Conservation (phyloP, 2,329 filamentous ascomycete genomes). For the Penicillium digitatum region DNA sequence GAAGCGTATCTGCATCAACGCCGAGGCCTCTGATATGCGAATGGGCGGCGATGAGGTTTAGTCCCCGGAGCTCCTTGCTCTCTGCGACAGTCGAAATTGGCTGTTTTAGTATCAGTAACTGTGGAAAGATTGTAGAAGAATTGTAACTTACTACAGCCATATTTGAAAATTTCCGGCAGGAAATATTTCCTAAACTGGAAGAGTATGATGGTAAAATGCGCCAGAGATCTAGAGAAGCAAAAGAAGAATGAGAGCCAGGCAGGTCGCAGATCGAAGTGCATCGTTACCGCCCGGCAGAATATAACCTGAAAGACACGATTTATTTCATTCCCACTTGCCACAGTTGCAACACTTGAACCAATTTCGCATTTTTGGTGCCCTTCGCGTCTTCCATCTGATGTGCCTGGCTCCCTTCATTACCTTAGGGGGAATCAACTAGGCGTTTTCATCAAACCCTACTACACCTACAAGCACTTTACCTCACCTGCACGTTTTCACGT, state of each 20-base stretch:
- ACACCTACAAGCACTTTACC: background rate
- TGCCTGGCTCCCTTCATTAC: background rate
- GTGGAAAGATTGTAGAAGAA: background rate
- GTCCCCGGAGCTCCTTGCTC: conserved; percentile 88
- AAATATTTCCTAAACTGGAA: background rate
- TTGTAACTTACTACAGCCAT: conserved; percentile 39
- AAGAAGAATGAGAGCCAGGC: conserved; percentile 7
- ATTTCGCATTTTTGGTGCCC: background rate
- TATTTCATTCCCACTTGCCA: no score
- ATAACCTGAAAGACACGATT: background rate
- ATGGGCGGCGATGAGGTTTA: conserved; percentile 97
- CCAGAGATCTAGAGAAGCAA: conserved; percentile 8
- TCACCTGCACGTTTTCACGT: background rate
- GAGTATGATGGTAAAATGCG: conserved; percentile 1
- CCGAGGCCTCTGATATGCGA: conserved; percentile 96
- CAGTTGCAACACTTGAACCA: background rate
- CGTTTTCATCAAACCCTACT: background rate
- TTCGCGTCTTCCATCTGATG: background rate
- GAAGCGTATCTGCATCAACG: conserved; percentile 85
- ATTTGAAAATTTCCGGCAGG: conserved; percentile 9
- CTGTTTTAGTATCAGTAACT: conserved; percentile 35
- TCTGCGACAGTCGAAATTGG: conserved; percentile 82
- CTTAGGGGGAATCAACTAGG: background rate
- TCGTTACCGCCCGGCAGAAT: conserved; percentile 31
- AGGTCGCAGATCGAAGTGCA: conserved; percentile 8